These are phyloP conservation scores for Eucalyptus curtisii DNA, from an alignment of 345 rosid species.

Conservation along the genomic window DNA sequence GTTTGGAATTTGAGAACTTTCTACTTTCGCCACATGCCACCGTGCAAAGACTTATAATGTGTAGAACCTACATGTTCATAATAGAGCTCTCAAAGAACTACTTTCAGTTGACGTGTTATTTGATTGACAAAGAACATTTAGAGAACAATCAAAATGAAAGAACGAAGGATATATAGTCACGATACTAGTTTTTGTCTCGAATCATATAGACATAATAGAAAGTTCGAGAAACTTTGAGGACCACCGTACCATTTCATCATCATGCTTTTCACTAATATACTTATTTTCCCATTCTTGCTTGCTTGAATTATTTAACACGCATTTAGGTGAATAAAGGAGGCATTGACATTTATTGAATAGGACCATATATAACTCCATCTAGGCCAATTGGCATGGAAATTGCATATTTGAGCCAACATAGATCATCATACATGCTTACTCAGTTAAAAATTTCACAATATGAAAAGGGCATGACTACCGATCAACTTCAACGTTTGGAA, in stretches of 20 bases:
- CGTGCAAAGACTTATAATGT: neutral
- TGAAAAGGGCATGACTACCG: neutral
- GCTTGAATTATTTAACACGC: neutral
- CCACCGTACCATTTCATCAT: neutral
- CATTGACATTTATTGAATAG: neutral
- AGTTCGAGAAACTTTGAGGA: neutral
- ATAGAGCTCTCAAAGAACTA: neutral
- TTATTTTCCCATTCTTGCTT: neutral
- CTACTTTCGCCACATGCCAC: neutral
- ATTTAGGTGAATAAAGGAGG: neutral
- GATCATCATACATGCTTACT: neutral
- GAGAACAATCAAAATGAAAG: neutral
- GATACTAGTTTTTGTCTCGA: neutral
- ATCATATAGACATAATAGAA: neutral
- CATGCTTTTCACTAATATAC: neutral
- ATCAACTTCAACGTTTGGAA: neutral
- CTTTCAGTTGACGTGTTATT: neutral
- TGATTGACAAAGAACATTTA: neutral
- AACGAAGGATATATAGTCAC: neutral
- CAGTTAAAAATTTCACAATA: neutral
- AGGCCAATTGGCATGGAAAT: neutral
- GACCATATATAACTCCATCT: neutral
- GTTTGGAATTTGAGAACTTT: neutral
- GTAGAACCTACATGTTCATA: neutral
- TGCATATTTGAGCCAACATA: neutral